Percentiles rank a stretch among this genome's conserved stretches.
Conservation (phyloP, 192 early-diverging fungal genomes). For the Rhizoclosmatium sp. region DNA sequence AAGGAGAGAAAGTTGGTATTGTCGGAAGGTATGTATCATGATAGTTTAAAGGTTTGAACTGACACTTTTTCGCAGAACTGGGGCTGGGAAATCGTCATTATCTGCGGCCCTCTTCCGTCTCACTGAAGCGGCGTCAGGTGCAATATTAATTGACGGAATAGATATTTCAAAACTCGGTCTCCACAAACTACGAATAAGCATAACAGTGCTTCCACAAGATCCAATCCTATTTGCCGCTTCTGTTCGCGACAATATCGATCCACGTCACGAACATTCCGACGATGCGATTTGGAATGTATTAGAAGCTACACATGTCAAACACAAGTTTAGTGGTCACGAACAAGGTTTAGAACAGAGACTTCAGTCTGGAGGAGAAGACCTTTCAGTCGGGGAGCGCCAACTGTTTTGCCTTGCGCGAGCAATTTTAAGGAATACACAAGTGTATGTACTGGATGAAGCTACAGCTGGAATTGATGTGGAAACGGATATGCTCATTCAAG, state of each 20-base stretch:
- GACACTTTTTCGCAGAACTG: constrained; percentile 32
- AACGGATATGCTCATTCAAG: constrained; percentile 42
- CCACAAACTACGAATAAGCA: neutral
- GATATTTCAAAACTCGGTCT: neutral
- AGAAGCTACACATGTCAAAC: constrained; percentile 46
- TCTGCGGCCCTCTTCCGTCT: constrained; percentile 65
- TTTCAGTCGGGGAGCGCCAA: constrained; percentile 27
- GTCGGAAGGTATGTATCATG: constrained; percentile 37
- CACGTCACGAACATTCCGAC: constrained; percentile 11
- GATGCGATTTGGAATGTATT: constrained; percentile 73
- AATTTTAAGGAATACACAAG: no score
- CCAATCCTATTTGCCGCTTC: constrained; percentile 26
- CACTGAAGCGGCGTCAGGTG: constrained; percentile 44
- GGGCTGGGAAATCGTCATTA: constrained; percentile 55
- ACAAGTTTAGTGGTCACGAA: constrained; percentile 27
- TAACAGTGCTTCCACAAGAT: neutral
- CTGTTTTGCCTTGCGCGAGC: no score
- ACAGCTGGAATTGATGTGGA: constrained; percentile 58
- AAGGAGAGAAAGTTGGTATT: constrained; percentile 58
- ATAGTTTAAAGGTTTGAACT: no score
- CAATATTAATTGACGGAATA: constrained; percentile 70
- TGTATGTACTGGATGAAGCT: constrained; percentile 15
- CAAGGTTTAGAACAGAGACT: constrained; percentile 44
- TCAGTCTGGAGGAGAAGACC: constrained; percentile 71
- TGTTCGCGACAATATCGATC: constrained; percentile 15